Base-by-base conservation (phyloP, 1,139 yeast species). In the Scheffersomyces illinoinensis region DNA sequence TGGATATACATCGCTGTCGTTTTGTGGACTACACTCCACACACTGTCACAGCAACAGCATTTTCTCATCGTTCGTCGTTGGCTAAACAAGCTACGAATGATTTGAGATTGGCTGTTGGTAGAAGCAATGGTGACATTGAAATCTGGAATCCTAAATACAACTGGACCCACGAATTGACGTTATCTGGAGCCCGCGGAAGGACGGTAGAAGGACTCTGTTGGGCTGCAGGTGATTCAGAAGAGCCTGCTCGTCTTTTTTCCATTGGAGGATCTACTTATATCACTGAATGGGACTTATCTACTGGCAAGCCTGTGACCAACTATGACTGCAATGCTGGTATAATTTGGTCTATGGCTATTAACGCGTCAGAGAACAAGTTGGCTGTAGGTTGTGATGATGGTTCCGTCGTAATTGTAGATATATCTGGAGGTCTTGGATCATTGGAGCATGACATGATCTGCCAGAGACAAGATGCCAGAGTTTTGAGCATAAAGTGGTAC, bases 351-450 rank as follows among this genome's bases (percentile, higher is more conserved):
- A 77, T 93, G 57, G 88, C 91, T 8, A 85, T 87, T 33, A 89
- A 88, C 62, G 81, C 84, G 21, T 77, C 83, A 39, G 90, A 88
- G 53, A 78, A 83, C 59, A 85, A 82, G 66, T 77, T 96, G 53
- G 93, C 97, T 0, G 91, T 91, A 1, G 99, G 99, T 1, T 95
- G 99, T 75, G 99, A 95, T 66, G 96, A 93, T 70, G 99, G 99
- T 24, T 83, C 93, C 4, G 95, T 95, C 5, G 97, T 90, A 1
- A 74, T 95, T 8, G 81, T 93, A 21, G 93, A 92, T 68, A 87
- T 93, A 51, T 79, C 92, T 14, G 97, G 96, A 14, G 98, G 97
- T 17, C 81, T 81, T 39, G 97, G 97, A 3, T 84, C 84, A 21
- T 79, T 95, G 67, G 97, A 91, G 67, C 93, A 90, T 71, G 88